phyloP scores from a whole-genome alignment of 306 rosid species.

The Psophocarpus tetragonolobus region DNA sequence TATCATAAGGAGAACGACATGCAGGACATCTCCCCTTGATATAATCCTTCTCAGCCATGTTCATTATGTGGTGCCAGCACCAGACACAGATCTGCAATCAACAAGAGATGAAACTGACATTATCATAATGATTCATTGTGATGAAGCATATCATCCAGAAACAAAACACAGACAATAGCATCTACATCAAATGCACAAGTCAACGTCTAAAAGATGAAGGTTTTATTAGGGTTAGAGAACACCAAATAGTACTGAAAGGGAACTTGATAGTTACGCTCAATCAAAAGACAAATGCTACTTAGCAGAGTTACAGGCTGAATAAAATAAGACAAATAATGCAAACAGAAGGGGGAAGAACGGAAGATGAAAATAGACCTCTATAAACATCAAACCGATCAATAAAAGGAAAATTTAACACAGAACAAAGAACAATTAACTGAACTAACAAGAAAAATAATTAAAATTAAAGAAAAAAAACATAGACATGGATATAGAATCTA shows the following conservation, averaged over 20 bases:
- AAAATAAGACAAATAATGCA: not conserved
- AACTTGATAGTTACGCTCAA: no score
- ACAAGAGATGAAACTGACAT: slow-evolving; percentile 14
- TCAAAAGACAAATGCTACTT: not conserved
- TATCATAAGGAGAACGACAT: slow-evolving; percentile 88
- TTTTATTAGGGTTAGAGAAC: no score
- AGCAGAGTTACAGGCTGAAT: not conserved
- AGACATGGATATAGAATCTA: slow-evolving; percentile 12
- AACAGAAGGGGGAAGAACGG: not conserved
- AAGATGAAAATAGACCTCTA: no score
- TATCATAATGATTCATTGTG: no score
- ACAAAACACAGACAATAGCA: not conserved
- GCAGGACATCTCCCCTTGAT: slow-evolving; percentile 98
- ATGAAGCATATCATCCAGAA: no score
- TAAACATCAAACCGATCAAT: no score
- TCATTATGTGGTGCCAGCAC: slow-evolving; percentile 99
- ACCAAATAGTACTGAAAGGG: no score
- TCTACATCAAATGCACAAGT: not conserved
- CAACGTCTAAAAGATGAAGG: not conserved
- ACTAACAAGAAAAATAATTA: not conserved
- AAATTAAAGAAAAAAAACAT: slow-evolving; percentile 10
- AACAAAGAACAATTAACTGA: not conserved
- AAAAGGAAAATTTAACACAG: not conserved
- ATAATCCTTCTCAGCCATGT: slow-evolving; percentile 94
- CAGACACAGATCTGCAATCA: slow-evolving; percentile 88